Percentiles rank a stretch among this genome's conserved stretches.
Conservation (phyloP, 495 filamentous ascomycete species). For the Cercophora sp. region DNA sequence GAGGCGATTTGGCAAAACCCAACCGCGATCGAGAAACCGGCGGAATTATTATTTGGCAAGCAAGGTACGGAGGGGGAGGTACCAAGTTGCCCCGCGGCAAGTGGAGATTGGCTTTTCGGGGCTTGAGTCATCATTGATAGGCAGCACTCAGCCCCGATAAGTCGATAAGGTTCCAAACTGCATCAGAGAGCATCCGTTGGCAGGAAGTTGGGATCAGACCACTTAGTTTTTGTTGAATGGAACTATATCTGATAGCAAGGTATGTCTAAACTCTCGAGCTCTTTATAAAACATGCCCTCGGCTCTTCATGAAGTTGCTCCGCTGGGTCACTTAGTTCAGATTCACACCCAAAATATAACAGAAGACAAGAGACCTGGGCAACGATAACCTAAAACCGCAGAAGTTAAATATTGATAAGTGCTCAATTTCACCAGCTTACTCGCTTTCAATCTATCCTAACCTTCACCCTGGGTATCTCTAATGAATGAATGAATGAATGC, state of each 20-base stretch:
- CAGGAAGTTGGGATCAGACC: no score
- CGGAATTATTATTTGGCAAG: neutral
- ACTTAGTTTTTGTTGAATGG: no score
- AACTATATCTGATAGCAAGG: no score
- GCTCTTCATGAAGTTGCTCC: no score
- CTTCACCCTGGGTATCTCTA: slow-evolving; percentile 5
- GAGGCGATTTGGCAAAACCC: neutral
- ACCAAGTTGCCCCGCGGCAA: slow-evolving; percentile 9
- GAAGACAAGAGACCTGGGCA: no score
- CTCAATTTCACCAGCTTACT: neutral
- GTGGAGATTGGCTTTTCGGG: slow-evolving; percentile 4
- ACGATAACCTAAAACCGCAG: no score
- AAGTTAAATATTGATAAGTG: no score
- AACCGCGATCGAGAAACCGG: neutral
- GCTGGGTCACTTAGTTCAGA: no score
- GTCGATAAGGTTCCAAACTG: neutral
- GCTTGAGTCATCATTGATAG: slow-evolving; percentile 3
- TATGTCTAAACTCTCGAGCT: no score
- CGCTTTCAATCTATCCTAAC: neutral
- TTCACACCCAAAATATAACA: no score
- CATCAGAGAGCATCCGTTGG: no score
- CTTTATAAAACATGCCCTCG: no score
- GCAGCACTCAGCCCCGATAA: slow-evolving; percentile 5
- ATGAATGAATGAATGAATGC: neutral
- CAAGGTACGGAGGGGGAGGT: neutral